Evolutionary conservation across 495 filamentous ascomycete genomes (phyloP), one percentile per base, ranked within the genome.

Genomic region (Haplographium delicatum): DNA sequence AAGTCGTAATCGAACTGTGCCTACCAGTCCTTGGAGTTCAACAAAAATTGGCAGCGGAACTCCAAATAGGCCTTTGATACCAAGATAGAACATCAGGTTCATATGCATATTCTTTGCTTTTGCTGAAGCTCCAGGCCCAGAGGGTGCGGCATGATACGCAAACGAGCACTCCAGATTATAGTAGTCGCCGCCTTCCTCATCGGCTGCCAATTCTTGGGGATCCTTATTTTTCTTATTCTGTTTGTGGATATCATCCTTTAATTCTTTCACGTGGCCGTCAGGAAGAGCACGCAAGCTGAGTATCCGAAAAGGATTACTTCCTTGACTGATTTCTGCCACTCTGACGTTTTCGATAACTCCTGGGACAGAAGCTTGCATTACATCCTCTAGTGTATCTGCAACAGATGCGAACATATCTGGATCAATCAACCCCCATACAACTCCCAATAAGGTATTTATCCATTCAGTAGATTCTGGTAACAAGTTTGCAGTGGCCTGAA

Each of bases 131-230:
- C 80, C 74, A 40, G 75, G 78, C 0, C 56, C 68, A n/a, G 76
- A 80, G 2, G 91, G 89, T 55, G 81, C 79, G 4, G 91, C 89
- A 60, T 96, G 89, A 62, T 97, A 97, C 0, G 90, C 91, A 64
- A 97, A 86, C 0, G 88, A 85, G n/a, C 82, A 82, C 63, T 97
- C 91, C 39, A 97, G 72, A 50, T 97, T 97, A 67, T 97, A 97
- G 57, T 86, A 94, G 47, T 91, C 89, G 4, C 90, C 90, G 9
- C 88, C 91, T 61, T 94, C 88, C 64, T 96, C 89, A 45, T 91
- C 83, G 6, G 91, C 91, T 6, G 88, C 86, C 11, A 87, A 76
- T 66, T 96, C 88, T 59, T 96, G 81, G 2, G 88, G 85, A 55
- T 96, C 90, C 63, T 88, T 90, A 35, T 71, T 80, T 66, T 89